phyloP scores from a whole-genome alignment of 495 filamentous ascomycete species.

The Lasiosphaeria miniovina region DNA sequence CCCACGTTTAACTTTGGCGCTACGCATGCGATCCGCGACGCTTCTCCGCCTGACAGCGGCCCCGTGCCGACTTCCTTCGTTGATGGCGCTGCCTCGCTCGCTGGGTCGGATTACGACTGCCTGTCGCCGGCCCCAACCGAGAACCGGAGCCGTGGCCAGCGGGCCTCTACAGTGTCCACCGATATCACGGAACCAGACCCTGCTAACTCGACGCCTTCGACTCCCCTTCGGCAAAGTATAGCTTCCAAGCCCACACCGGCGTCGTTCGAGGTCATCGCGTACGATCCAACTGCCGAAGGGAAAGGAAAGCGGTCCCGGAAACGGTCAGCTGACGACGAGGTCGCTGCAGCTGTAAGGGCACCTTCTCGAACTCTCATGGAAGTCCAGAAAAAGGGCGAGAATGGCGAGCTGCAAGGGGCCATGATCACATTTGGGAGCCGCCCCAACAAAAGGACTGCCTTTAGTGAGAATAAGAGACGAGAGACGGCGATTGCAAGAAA shows the following conservation, averaged over 20 bases:
- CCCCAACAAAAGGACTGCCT: slow-evolving; percentile 9
- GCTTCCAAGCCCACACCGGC: neutral
- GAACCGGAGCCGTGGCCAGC: neutral
- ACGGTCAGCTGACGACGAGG: slow-evolving; percentile 14
- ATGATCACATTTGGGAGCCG: slow-evolving; percentile 24
- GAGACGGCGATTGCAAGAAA: slow-evolving; percentile 22
- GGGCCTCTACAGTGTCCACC: slow-evolving; percentile 6
- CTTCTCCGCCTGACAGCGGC: too few species aligned
- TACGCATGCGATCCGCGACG: too few species aligned
- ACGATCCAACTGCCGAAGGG: slow-evolving; percentile 11
- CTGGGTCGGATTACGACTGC: neutral
- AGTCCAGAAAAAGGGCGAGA: slow-evolving; percentile 8
- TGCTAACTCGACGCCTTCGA: slow-evolving; percentile 1
- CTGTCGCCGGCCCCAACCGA: neutral
- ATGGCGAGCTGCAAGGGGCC: slow-evolving; percentile 18
- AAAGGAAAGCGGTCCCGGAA: slow-evolving; percentile 15
- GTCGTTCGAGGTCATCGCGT: slow-evolving; percentile 19
- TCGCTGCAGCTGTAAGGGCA: neutral
- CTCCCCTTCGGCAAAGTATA: neutral
- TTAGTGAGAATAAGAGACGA: slow-evolving; percentile 22
- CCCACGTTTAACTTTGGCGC: too few species aligned
- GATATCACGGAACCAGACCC: slow-evolving; percentile 1
- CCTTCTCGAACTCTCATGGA: slow-evolving; percentile 15
- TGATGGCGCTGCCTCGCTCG: neutral
- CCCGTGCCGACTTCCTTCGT: neutral